Evolutionary conservation across 225 moss, liverwort and hornwort genomes (phyloP).

Genomic region (Climacium dendroides): DNA sequence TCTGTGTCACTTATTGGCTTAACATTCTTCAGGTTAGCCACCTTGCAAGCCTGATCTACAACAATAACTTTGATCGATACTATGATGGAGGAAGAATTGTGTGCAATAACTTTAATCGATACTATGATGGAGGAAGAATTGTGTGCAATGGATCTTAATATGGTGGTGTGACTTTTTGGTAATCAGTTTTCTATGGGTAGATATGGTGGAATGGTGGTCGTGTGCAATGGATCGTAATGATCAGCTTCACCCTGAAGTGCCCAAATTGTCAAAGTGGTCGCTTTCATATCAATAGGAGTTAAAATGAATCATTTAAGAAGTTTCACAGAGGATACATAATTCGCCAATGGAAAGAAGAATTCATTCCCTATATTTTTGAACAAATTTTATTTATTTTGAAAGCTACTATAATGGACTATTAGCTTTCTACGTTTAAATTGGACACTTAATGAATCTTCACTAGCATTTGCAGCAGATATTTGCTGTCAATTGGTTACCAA

Average conservation of each 20-base stretch:
- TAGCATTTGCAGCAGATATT: background rate
- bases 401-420: background rate
- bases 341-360: background rate
- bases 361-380: background rate
- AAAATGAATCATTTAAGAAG: background rate
- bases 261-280: no score
- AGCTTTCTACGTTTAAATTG: background rate
- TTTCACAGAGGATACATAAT: no score
- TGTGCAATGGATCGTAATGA: no score
- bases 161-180: background rate
- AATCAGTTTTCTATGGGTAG: background rate
- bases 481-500: background rate
- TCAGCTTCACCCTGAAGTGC: no score
- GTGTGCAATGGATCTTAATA: background rate
- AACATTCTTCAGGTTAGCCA: slow-evolving; percentile 61
- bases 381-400: no score
- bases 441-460: background rate
- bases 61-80: no score
- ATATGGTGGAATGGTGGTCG: background rate
- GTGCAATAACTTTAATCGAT: background rate
- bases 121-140: background rate
- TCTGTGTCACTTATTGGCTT: slow-evolving; percentile 80
- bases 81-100: background rate
- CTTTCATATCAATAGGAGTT: background rate
- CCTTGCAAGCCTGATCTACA: background rate